phyloP scores from a whole-genome alignment of 2,329 filamentous ascomycete species.

The Fusarium sp. region DNA sequence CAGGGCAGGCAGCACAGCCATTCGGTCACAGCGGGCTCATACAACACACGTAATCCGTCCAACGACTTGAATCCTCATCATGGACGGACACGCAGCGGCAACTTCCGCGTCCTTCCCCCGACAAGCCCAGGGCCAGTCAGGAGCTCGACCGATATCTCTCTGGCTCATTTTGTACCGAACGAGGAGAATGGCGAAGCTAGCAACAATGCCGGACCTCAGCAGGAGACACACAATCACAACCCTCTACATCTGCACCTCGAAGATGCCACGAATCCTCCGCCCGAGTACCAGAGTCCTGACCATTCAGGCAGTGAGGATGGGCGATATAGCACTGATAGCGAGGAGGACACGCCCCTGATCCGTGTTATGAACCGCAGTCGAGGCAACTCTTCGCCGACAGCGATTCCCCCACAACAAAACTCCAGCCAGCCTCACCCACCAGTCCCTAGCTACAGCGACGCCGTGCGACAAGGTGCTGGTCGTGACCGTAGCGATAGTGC shows the following conservation, averaged over 20 bases:
- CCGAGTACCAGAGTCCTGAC: constrained; percentile 75
- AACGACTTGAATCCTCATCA: constrained; percentile 71
- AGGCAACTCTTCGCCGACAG: constrained; percentile 60
- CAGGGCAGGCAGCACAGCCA: constrained; percentile 60
- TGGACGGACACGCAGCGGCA: constrained; percentile 79
- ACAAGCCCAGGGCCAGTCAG: constrained; percentile 89
- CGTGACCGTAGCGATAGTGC: constrained; percentile 42
- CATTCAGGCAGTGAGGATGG: constrained; percentile 69
- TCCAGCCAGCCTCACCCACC: constrained; percentile 62
- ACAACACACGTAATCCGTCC: constrained; percentile 55
- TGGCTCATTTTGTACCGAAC: constrained; percentile 81
- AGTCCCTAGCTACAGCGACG: constrained; percentile 85
- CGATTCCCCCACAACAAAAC: constrained; percentile 41
- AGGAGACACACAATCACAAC: constrained; percentile 51
- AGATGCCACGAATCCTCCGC: constrained; percentile 71
- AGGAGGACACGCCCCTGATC: constrained; percentile 66
- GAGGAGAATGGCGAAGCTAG: constrained; percentile 75
- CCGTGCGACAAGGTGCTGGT: constrained; percentile 65
- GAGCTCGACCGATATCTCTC: constrained; percentile 94
- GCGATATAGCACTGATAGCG: constrained; percentile 68
- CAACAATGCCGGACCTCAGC: constrained; percentile 41
- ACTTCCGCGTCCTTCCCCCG: constrained; percentile 78
- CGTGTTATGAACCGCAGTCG: constrained; percentile 62
- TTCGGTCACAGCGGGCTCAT: constrained; percentile 54
- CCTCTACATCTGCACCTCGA: constrained; percentile 58